These are phyloP conservation scores for Schizopora paradoxa DNA, from an alignment of 1,284 basidiomycete genomes.

Conservation along the genomic window DNA sequence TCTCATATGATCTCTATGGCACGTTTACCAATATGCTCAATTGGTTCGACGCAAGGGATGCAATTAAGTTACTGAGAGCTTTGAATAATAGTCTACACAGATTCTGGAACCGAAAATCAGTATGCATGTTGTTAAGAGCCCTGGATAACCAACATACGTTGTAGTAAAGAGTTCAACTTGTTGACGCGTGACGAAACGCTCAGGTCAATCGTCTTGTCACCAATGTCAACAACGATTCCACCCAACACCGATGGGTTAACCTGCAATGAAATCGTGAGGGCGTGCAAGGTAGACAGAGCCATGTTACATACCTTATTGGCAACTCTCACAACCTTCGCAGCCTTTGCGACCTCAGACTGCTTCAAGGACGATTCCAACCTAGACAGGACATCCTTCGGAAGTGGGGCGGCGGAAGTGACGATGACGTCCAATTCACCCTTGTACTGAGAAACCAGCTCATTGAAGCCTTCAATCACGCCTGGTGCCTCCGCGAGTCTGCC, in stretches of 20 bases:
- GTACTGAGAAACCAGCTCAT: constrained; percentile 84
- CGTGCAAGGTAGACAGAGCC: constrained; percentile 14
- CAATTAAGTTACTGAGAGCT: too few species aligned
- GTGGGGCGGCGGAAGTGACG: constrained; percentile 83
- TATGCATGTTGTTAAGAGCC: neutral
- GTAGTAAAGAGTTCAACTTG: constrained; percentile 87
- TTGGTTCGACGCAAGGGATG: too few species aligned
- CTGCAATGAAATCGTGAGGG: constrained; percentile 36
- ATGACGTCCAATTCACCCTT: constrained; percentile 91
- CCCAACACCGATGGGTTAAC: constrained; percentile 86
- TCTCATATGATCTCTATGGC: too few species aligned
- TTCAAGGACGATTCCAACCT: constrained; percentile 82
- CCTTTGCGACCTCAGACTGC: constrained; percentile 76
- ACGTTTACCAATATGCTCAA: too few species aligned
- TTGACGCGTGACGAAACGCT: constrained; percentile 91
- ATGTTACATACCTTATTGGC: constrained; percentile 69
- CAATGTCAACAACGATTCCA: constrained; percentile 94
- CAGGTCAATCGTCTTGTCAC: constrained; percentile 96
- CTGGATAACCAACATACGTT: constrained; percentile 46
- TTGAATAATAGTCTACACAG: too few species aligned
- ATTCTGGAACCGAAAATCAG: constrained; percentile 9
- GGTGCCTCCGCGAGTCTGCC: constrained; percentile 82
- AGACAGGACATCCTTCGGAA: constrained; percentile 67
- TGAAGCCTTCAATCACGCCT: constrained; percentile 90
- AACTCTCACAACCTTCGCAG: constrained; percentile 82